Base-by-base conservation (phyloP, 805 yeast genomes). In the Metschnikowia shivogae region DNA sequence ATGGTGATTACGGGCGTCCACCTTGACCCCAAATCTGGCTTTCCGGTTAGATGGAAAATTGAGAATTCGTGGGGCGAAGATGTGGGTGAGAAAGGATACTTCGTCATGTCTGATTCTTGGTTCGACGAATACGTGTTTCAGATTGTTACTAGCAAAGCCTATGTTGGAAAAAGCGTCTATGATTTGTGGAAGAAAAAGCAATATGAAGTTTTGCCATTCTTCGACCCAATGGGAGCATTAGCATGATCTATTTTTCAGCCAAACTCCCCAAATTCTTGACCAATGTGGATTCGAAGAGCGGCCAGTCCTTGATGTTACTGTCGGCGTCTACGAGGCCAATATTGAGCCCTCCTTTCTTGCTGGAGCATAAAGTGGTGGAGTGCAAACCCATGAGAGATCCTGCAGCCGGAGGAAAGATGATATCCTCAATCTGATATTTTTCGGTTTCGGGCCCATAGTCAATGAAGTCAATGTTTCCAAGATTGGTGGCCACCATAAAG, bases 1-100 rank as follows among this genome's bases (percentile, higher is more conserved):
- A 88, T 88, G 96, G 75, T 82, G 19, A 78, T 88, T 57, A 82
- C 89, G 10, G 96, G 82, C 28, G 92, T 86, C 37, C 89, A 87
- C 62, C 67, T 88, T 31, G 89, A 84, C 51, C 79, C 73, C 10
- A 42, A 37, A 6, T 57, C 64, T 30, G 73, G 73, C 11, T 37
- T 40, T 3, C 76, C 74, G 5, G 58, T 68, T 2, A 60, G 76
- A 56, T 70, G 74, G 76, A 70, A 69, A 56, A 67, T 70, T 42
- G 69, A 70, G 50, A 70, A 69, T 52, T 68, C 74, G 1, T 70
- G 74, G 74, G 76, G 76, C 43, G 66, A 62, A 29, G 65, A 48
- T 5, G 65, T 59, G 7, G 74, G 76, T 32, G 65, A 67, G 27
- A 62, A 64, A 46, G 74, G 76, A n/a, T 68, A 61, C 54, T 70